Base-by-base conservation (phyloP, 2,329 filamentous ascomycete genomes). In the Botrytis pseudocinerea region DNA sequence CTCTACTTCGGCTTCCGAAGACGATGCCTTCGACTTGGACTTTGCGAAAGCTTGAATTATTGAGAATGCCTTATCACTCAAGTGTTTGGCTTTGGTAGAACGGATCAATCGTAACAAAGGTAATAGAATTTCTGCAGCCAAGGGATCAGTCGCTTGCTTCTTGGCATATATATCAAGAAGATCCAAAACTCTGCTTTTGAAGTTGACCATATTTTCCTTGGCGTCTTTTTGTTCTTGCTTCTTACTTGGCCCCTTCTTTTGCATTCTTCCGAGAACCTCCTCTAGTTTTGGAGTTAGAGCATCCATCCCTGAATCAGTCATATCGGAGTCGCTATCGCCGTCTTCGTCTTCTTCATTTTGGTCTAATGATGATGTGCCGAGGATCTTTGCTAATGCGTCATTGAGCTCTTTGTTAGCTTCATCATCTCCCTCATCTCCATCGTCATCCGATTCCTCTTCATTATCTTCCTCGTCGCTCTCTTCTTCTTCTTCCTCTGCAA, bases 291-390 rank as follows among this genome's bases (percentile, higher is more conserved):
- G 88, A 79, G 98, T 95, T 25, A 98, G 85, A 5, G 91, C 91
- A 83, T 97, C 91, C 96, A 98, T 98, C 80, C 97, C 92, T 28
- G 95, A 94, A 83, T 98, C 95, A 75, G 94, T 92, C 94, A 99
- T 97, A 82, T 97, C 93, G 4, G 88, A 90, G 74, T 92, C 92
- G 16, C 87, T 87, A 44, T 89, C 89, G 1, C 86, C 87, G 1
- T 85, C 85, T 4, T 87, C 87, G 2, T 87, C 87, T 1, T 86
- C 85, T 25, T 59, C 40, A 25, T 90, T 88, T 70, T 90, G 87
- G 80, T 91, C 88, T 35, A 89, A 83, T 12, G 85, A 84, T 74
- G 92, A 91, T 71, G 91, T 95, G 59, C 93, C 91, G 2, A 97
- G 88, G 3, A 95, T 92, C 76, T 91, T 87, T 2, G 92, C 92